Evolutionary conservation across 352 stramenopile species (phyloP).

Genomic region (Globisporangium middletonii): DNA sequence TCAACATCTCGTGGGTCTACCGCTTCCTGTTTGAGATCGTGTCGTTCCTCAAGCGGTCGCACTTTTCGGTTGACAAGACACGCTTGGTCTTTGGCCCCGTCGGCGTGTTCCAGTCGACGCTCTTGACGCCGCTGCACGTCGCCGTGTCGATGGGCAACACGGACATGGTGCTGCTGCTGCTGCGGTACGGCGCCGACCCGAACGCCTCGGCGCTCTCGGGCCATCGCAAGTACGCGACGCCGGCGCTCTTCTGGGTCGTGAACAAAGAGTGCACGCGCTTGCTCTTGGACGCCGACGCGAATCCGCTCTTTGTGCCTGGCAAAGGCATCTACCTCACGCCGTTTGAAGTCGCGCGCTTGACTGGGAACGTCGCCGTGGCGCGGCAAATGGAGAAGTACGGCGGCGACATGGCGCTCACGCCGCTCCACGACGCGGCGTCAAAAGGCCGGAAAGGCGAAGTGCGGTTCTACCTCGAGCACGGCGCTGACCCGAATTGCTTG

Average conservation of each 20-base stretch:
- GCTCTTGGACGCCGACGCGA: constrained; percentile 64
- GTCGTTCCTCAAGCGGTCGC: constrained; percentile 43
- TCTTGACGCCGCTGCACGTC: constrained; percentile 70
- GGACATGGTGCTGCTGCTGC: constrained; percentile 57
- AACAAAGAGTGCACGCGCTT: constrained; percentile 63
- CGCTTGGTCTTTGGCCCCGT: constrained; percentile 55
- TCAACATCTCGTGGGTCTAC: constrained; percentile 71
- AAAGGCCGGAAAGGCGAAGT: constrained; percentile 51
- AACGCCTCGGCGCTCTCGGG: constrained; percentile 45
- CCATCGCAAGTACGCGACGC: constrained; percentile 50
- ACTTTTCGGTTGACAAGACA: constrained; percentile 28
- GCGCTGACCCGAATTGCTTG: constrained; percentile 51
- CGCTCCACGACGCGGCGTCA: constrained; percentile 62
- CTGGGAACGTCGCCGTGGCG: constrained; percentile 57
- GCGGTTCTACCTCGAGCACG: constrained; percentile 60
- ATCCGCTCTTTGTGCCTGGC: constrained; percentile 51
- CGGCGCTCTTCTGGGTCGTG: constrained; percentile 63
- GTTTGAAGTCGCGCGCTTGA: constrained; percentile 63
- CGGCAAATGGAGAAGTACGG: constrained; percentile 75
- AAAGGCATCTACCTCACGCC: constrained; percentile 57
- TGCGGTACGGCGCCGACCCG: constrained; percentile 56
- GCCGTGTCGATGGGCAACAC: constrained; percentile 62
- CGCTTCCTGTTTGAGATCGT: constrained; percentile 54
- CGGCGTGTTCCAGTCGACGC: constrained; percentile 45
- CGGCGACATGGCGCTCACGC: constrained; percentile 69